These are phyloP conservation scores for Cubamyces lactineus DNA, from an alignment of 768 basidiomycete genomes.

Conservation along the genomic window DNA sequence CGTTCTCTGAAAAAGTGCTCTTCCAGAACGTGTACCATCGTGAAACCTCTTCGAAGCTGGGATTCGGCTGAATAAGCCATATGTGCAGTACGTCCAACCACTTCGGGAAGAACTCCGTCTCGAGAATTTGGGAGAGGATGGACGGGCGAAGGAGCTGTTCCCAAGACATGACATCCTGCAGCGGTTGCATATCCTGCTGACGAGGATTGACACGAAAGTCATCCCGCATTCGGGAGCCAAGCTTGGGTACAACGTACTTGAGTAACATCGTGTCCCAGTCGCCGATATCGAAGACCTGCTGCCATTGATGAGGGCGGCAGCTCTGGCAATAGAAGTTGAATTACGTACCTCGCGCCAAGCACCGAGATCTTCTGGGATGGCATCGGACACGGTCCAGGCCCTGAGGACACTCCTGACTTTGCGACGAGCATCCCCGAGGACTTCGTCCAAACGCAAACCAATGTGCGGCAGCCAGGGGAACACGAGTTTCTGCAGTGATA, in stretches of 20 bases:
- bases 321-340: background rate
- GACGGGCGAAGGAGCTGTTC: constrained; percentile 68
- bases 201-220: constrained; percentile 92
- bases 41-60: constrained; percentile 90
- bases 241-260: constrained; percentile 90
- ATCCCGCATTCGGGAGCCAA: constrained; percentile 78
- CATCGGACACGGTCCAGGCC: constrained; percentile 72
- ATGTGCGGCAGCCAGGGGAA: constrained; percentile 97
- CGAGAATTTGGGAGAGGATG: constrained; percentile 82
- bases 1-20: constrained; percentile 65
- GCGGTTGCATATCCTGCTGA: constrained; percentile 83
- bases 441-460: constrained; percentile 77
- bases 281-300: constrained; percentile 68
- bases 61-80: constrained; percentile 90
- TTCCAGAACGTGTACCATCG: constrained; percentile 96
- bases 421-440: constrained; percentile 86
- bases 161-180: constrained; percentile 82
- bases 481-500: constrained; percentile 75
- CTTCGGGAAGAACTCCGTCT: constrained; percentile 94
- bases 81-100: constrained; percentile 91
- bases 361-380: constrained; percentile 71
- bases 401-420: constrained; percentile 82
- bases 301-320: background rate
- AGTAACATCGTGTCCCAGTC: constrained; percentile 95
- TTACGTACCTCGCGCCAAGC: constrained; percentile 80